Percentiles rank a stretch among this genome's conserved stretches.
Evolutionary conservation across 1,139 yeast genomes (phyloP).

Genomic region (Pneumocystis carinii): DNA sequence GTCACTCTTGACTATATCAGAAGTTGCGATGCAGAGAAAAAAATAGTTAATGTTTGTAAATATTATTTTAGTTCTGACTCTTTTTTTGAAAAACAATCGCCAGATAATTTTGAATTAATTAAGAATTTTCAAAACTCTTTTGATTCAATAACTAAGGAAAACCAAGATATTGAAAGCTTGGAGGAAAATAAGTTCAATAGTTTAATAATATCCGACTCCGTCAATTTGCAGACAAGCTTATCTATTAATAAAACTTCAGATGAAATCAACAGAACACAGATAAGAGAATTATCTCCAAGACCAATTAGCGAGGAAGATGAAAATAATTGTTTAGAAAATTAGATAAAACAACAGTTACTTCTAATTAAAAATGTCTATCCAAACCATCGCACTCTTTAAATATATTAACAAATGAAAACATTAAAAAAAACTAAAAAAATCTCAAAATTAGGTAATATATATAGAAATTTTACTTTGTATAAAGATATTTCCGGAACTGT

Average conservation of each 20-base stretch:
- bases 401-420: neutral
- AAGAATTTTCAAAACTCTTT: neutral
- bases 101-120: neutral
- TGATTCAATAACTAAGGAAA: neutral
- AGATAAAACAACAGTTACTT: neutral
- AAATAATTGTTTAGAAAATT: neutral
- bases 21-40: conserved; percentile 79
- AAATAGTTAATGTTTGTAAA: conserved; percentile 86
- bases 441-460: neutral
- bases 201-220: neutral
- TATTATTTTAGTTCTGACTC: conserved; percentile 41
- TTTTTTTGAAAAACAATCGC: neutral
- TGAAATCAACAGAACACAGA: neutral
- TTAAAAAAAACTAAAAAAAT: neutral
- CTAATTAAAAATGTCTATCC: neutral
- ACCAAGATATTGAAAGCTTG: neutral
- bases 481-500: neutral
- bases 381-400: neutral
- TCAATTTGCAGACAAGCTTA: neutral
- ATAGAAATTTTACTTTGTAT: neutral
- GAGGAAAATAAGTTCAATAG: neutral
- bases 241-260: neutral
- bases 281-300: neutral
- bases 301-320: neutral
- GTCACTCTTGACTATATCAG: conserved; percentile 95